Base-by-base conservation (phyloP, 257 asterid genomes). In the Knoxia roxburghii region DNA sequence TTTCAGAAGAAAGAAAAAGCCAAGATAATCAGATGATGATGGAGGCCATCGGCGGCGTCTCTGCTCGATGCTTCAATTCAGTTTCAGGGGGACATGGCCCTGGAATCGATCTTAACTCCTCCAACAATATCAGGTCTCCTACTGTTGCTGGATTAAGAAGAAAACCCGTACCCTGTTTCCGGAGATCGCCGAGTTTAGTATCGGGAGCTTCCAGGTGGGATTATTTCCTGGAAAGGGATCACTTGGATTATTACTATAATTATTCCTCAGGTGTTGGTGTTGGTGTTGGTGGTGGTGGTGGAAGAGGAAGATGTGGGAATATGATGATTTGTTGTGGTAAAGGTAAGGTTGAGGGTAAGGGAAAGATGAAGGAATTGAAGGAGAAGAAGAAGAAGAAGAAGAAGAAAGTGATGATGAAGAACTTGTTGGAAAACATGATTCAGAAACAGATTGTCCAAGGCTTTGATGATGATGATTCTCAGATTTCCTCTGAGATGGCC, bases 401-500 rank as follows among this genome's bases (percentile, higher is more conserved):
- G 76, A 80, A 78, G 86, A 88, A 81, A 9, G 9, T 37, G 77
- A 81, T 68, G 79, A 85, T 64, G 58, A 83, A 80, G 76, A 80
- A 80, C 85, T 87, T 82, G 78, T 32, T 79, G 88, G 89, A 89
- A 86, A 91, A 91, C 75, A 76, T 86, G 75, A 71, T 89, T 15
- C 78, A 89, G 79, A 87, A 79, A 24, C 72, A 90, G 72, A 20
- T 72, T 37, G 41, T 37, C 86, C 1, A 78, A 49, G 79, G 87
- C 14, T n/a, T n/a, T n/a, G 64, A 39, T 6, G 46, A 1, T 11
- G 46, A 1, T 17, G 41, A 85, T 68, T 83, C 87, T 40, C 64
- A 80, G 11, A 68, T 73, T 24, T 79, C 88, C 20, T 72, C 83
- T 69, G 85, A 79, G 41, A 37, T 37, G n/a, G n/a, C n/a, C n/a